Base-by-base conservation (phyloP, 208 protist genomes). In the Strigomonas oncopelti region DNA sequence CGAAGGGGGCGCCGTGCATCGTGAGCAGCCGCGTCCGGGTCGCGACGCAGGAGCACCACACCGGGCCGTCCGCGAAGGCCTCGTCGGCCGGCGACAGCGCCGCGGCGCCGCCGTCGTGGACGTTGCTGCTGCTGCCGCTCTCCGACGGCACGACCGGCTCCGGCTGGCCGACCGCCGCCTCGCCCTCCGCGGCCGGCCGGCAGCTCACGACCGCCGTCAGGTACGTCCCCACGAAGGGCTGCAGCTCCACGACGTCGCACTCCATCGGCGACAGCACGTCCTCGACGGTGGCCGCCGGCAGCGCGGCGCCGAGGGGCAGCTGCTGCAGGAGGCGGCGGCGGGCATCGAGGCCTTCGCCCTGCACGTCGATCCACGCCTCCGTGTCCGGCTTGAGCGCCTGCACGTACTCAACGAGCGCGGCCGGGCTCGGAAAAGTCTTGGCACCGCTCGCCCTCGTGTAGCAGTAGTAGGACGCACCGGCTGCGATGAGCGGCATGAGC, bases 211-310 rank as follows among this genome's bases (percentile, higher is more conserved):
- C 75, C 46, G 84, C 84, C 60, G 75, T 56, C 31, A 87, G 66
- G 70, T 86, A 90, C 53, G 78, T 56, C 22, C 68, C 77, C 34
- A 46, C 5, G n/a, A 58, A 70, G 8, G 78, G 69, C 71, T 87
- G 79, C 71, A 90, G 65, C 74, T 87, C 79, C 65, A 88, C 74
- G 54, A 88, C 76, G 54, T 90, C 84, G 54, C 75, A 76, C 72
- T 85, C 82, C 65, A 72, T 81, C 20, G 76, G 77, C 42, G 57
- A 63, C 61, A 84, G 74, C 52, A 87, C 73, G 18, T 67, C 82
- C 25, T 88, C 82, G 42, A 84, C 56, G 65, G 84, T 77, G 28
- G 70, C 56, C 3, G 69, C 32, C 60, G 85, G 75, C 53, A 88
- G 62, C 53, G 69, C 48, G 61, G 75, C 63, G 28, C 71, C 38